Base-by-base conservation (phyloP, 192 early-diverging fungal genomes). In the Backusella circina region DNA sequence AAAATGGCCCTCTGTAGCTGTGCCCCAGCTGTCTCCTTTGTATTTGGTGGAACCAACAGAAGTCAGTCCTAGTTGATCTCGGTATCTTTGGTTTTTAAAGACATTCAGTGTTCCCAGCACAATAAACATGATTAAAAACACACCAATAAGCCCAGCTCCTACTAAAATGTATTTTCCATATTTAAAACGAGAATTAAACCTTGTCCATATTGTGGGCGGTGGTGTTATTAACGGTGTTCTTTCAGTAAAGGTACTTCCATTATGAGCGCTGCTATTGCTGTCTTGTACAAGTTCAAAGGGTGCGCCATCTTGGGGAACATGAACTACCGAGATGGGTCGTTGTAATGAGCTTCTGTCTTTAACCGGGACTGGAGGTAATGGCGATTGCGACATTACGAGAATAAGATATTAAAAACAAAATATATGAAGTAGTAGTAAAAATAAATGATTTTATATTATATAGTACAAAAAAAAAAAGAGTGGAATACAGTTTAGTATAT, bases 11-110 rank as follows among this genome's bases (percentile, higher is more conserved):
- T 51, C 37, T 7, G 70, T 65, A 18, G 75, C 75, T 5, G 78
- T 75, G 5, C 79, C 79, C 44, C 66, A 73, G 39, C 79, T 80
- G 21, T 66, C 44, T n/a, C 79, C 79, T 47, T 57, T 32, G 64
- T 76, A 75, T 50, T 76, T 71, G 1, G 79, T 70, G 30, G 38
- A 41, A 7, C 79, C 79, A 5, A 80, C 41, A 12, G 79, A 80
- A 13, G 70, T 36, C 6, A 77, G 5, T 21, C 71, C 71, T 4
- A 65, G 10, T 26, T 51, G 1, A 10, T 30, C 31, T 30, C 70
- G 64, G 31, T 77, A 77, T 51, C 37, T 30, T 13, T 57, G 36
- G n/a, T 77, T 77, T 6, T 73, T 16, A 51, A 77, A 73, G 16
- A 77, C 65, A 38, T 64, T 65, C 2, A 77, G 37, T 5, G 69